Evolutionary conservation across 371 early-diverging fungal species (phyloP).

Genomic region (Phascolomyces articulosus): DNA sequence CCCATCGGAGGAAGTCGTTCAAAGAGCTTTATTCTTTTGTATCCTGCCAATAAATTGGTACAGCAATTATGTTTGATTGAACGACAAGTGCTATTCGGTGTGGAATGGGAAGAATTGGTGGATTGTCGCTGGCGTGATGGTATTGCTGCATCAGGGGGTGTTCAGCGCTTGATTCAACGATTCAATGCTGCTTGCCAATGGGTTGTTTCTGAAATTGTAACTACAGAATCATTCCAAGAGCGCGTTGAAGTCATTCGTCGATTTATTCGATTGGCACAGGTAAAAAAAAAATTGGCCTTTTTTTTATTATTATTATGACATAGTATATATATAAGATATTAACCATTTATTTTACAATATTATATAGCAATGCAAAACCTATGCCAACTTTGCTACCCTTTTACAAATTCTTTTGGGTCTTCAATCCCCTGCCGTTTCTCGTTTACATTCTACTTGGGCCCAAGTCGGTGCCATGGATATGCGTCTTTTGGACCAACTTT

Average conservation of each 20-base stretch:
- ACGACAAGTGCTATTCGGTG: conserved; percentile 54
- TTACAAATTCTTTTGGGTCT: conserved; percentile 67
- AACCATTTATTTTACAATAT: no score
- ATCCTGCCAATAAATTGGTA: conserved; percentile 58
- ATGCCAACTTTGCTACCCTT: conserved; percentile 68
- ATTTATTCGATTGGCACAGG: conserved; percentile 73
- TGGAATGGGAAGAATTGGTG: conserved; percentile 70
- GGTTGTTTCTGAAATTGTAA: conserved; percentile 72
- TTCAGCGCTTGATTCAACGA: conserved; percentile 63
- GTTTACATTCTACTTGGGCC: conserved; percentile 65
- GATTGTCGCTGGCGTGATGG: conserved; percentile 55
- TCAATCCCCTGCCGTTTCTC: conserved; percentile 63
- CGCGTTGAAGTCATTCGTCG: conserved; percentile 70
- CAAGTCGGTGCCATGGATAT: conserved; percentile 55
- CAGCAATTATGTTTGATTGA: conserved; percentile 70
- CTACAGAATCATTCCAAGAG: conserved; percentile 49
- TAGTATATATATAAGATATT: no score
- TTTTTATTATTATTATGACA: not conserved
- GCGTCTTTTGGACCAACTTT: conserved; percentile 54
- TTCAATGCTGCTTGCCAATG: conserved; percentile 74
- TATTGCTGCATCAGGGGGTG: conserved; percentile 30
- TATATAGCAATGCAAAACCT: conserved; percentile 60
- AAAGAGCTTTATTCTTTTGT: conserved; percentile 52
- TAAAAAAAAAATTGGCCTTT: conserved; percentile 20
- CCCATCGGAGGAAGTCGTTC: not conserved